Evolutionary conservation across 129 eudicot genomes (phyloP), one percentile per base, ranked within the genome.

Genomic region (Saposhnikovia divaricata): DNA sequence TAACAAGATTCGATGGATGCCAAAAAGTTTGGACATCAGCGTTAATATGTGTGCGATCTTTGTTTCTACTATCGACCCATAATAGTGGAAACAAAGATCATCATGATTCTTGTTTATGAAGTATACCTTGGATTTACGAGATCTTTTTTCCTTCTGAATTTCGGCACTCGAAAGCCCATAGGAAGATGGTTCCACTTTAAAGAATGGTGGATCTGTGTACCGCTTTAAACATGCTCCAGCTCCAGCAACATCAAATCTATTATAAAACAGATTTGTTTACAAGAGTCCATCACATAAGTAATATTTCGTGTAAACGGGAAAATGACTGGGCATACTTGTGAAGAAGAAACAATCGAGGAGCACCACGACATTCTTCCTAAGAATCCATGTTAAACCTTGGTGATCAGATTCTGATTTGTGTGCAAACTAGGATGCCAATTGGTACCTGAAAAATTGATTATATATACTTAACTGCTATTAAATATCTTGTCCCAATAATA

Each of bases 141-240:
- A 80, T 83, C 81, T 89, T 88, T 88, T 92, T 71, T 92, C 98
- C 85, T 92, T 86, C 75, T 83, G 93, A 80, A 84, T 82, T 81
- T 88, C 92, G 39, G 83, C 69, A 74, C 43, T 81, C 45, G 88
- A 87, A 85, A 82, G 84, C 74, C 73, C 90, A 48, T 79, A 72
- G 4, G 84, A 71, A 46, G 92, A 80, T 55, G 88, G 77, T 80
- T 95, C 98, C 72, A 88, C 87, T 87, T 89, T 95, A 79, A 77
- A 95, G 78, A 90, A 84, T 37, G 97, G 89, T 34, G 98, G 98
- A 79, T 92, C 96, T 9, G 98, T 90, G 85, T 89, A 95, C 80
- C 98, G 97, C 78, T 92, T 95, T 78, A 95, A 89, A 87, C 97
- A 95, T 73, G 96, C 92, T 76, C 98, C 98, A 47, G 89, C 98